Conservation (phyloP, 2,329 filamentous ascomycete genomes). For the Penicillium italicum region DNA sequence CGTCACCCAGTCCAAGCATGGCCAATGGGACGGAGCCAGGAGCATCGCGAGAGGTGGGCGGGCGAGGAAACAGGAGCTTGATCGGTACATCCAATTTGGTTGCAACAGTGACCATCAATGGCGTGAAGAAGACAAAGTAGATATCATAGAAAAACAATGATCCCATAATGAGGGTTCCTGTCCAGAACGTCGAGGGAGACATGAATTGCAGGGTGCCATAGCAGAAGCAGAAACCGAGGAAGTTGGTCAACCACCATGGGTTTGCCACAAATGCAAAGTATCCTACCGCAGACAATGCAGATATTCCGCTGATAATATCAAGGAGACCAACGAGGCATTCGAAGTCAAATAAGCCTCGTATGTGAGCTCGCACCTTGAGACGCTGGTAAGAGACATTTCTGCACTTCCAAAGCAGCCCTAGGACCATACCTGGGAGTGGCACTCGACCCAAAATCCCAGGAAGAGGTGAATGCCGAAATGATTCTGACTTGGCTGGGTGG, state of each 20-base stretch:
- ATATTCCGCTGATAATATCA: slow-evolving; percentile 53
- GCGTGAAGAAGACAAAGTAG: slow-evolving; percentile 58
- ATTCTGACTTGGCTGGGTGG: slow-evolving; percentile 9
- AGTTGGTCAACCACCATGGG: slow-evolving; percentile 73
- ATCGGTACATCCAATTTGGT: slow-evolving; percentile 87
- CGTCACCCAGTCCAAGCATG: slow-evolving; percentile 91
- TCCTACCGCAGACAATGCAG: slow-evolving; percentile 53
- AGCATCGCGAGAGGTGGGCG: slow-evolving; percentile 48
- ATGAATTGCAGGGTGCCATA: slow-evolving; percentile 78
- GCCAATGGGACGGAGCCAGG: slow-evolving; percentile 48
- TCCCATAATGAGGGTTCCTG: slow-evolving; percentile 70
- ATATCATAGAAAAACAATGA: slow-evolving; percentile 94
- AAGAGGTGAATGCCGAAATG: slow-evolving; percentile 46
- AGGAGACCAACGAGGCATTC: slow-evolving; percentile 45
- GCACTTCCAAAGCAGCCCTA: slow-evolving; percentile 47
- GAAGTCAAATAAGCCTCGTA: slow-evolving; percentile 51
- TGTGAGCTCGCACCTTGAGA: slow-evolving; percentile 49
- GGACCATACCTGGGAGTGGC: slow-evolving; percentile 40
- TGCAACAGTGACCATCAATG: slow-evolving; percentile 62
- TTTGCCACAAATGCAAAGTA: slow-evolving; percentile 64
- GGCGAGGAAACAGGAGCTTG: slow-evolving; percentile 80
- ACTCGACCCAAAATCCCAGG: slow-evolving; percentile 50
- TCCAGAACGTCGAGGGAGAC: slow-evolving; percentile 83
- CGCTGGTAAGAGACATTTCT: slow-evolving; percentile 50
- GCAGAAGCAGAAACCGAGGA: slow-evolving; percentile 81